Conservation (phyloP, 768 basidiomycete species). For the Amanita jacksonii region DNA sequence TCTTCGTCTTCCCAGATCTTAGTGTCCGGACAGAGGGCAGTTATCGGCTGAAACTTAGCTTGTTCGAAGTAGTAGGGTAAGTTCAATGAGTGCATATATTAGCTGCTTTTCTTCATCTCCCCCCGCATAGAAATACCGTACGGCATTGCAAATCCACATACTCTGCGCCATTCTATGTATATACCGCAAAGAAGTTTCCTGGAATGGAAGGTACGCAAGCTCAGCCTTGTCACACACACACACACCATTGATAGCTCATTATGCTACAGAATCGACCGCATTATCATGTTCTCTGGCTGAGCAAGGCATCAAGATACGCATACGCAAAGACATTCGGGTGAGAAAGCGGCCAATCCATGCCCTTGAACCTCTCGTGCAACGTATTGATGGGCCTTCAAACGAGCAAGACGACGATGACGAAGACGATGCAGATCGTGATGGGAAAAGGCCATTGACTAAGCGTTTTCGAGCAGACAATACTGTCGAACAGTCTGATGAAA, state of each 20-base stretch:
- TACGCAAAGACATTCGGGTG: constrained; percentile 83
- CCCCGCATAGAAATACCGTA: constrained; percentile 77
- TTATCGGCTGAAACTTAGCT: constrained; percentile 59
- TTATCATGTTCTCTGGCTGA: constrained; percentile 89
- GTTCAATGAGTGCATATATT: constrained; percentile 21
- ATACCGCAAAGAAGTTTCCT: constrained; percentile 93
- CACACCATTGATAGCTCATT: neutral
- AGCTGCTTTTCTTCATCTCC: no score
- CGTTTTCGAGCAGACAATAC: constrained; percentile 14
- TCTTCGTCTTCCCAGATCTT: constrained; percentile 95
- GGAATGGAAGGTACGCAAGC: constrained; percentile 77
- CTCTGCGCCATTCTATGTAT: constrained; percentile 87
- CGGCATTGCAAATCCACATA: constrained; percentile 87
- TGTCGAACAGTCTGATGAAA: neutral
- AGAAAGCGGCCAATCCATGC: constrained; percentile 55
- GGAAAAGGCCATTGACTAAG: constrained; percentile 11
- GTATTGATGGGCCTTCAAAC: constrained; percentile 16
- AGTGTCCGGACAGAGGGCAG: constrained; percentile 88
- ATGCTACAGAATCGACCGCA: constrained; percentile 67
- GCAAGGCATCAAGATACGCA: constrained; percentile 92
- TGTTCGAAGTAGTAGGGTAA: constrained; percentile 91
- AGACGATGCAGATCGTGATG: constrained; percentile 8
- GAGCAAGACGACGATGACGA: constrained; percentile 19
- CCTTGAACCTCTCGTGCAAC: constrained; percentile 23
- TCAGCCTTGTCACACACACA: neutral